phyloP scores from a whole-genome alignment of 1,139 yeast genomes.

The Candida sp. region DNA sequence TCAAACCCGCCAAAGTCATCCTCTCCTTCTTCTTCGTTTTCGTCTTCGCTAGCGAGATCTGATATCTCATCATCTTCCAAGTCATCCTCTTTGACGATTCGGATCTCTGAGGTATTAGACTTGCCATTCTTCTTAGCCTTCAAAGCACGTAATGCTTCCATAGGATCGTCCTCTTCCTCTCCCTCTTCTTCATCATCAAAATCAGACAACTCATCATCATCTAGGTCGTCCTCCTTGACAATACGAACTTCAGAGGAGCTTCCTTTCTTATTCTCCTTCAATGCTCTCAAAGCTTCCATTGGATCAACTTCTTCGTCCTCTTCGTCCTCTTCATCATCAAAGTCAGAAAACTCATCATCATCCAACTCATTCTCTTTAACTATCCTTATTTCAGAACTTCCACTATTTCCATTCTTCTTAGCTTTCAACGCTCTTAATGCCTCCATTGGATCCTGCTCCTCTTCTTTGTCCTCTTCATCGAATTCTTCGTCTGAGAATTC shows the following conservation, averaged over 20 bases:
- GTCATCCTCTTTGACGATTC: constrained; percentile 26
- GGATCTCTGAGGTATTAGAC: constrained; percentile 18
- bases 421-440: constrained; percentile 25
- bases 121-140: constrained; percentile 22
- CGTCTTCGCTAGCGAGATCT: constrained; percentile 15
- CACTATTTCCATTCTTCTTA: constrained; percentile 22
- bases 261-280: constrained; percentile 9
- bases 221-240: constrained; percentile 28
- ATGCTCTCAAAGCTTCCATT: constrained; percentile 26
- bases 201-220: constrained; percentile 20
- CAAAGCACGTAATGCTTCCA: constrained; percentile 25
- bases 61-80: constrained; percentile 20
- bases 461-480: constrained; percentile 36
- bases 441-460: constrained; percentile 27
- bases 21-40: constrained; percentile 19
- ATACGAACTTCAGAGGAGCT: constrained; percentile 16
- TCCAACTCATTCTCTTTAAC: constrained; percentile 33
- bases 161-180: constrained; percentile 23
- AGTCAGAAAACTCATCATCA: constrained; percentile 22
- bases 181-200: constrained; percentile 8
- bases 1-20: constrained; percentile 13
- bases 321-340: constrained; percentile 6
- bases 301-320: constrained; percentile 25
- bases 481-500: constrained; percentile 13
- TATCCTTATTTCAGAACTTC: constrained; percentile 17